A percentile compares a stretch with the other conserved stretches of the same genome.
phyloP scores from a whole-genome alignment of 2,329 filamentous ascomycete genomes.

The Scopulariopsis brevicaulis region DNA sequence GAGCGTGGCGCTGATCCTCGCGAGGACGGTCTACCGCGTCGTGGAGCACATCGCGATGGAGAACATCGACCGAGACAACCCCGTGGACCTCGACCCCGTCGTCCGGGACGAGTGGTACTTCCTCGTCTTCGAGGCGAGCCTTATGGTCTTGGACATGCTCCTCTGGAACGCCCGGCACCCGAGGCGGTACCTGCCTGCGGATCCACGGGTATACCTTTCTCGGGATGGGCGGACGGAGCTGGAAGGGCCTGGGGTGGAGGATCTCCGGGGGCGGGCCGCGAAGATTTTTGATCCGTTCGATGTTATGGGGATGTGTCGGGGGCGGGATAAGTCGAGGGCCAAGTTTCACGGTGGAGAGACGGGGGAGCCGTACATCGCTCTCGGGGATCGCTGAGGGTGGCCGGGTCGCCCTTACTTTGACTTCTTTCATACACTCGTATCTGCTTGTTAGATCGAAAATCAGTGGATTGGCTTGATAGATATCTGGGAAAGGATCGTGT shows the following conservation, averaged over 20 bases:
- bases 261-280: background rate
- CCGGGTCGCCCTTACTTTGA: background rate
- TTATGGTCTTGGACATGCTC: conserved; percentile 29
- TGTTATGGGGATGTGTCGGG: background rate
- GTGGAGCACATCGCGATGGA: conserved; percentile 32
- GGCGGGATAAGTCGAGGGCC: background rate
- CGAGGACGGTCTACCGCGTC: conserved; percentile 43
- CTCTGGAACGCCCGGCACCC: conserved; percentile 31
- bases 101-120: conserved; percentile 33
- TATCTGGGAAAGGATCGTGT: no score
- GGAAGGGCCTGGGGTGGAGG: background rate
- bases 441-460: no score
- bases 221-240: background rate
- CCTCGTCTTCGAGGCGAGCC: conserved; percentile 29
- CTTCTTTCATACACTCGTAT: background rate
- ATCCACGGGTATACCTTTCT: background rate
- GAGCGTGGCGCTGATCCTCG: conserved; percentile 21
- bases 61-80: background rate
- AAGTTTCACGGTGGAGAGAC: background rate
- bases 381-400: background rate
- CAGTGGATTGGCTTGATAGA: no score
- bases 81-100: conserved; percentile 11
- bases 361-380: background rate
- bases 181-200: conserved; percentile 24
- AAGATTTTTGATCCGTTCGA: background rate